Base-by-base conservation (phyloP, 169 alveolate genomes). In the Babesia bigemina region DNA sequence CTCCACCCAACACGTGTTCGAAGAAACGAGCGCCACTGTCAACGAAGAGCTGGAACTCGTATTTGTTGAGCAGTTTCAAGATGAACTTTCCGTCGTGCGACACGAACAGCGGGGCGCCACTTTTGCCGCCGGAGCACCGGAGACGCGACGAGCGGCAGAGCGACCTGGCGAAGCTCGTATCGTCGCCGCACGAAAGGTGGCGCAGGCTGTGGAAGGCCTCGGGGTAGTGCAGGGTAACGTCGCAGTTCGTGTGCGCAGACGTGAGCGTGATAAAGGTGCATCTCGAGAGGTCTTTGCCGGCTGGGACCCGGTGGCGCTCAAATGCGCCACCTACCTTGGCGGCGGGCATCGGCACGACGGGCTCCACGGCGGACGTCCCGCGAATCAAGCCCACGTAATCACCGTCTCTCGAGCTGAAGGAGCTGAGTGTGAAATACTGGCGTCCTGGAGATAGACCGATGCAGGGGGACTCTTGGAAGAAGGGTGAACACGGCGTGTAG, bases 51-150 rank as follows among this genome's bases (percentile, higher is more conserved):
- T 61, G 63, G 22, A 83, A 70, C 49, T 83, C 90, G 26, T 83
- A 53, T 44, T 49, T 73, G 56, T 83, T 83, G 36, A 83, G 62
- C 48, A 74, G 53, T 59, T 83, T 83, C n/a, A 83, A 4, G 48
- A 76, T 53, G 49, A 36, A 75, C 45, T 74, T 83, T 19, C 86
- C 86, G 55, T 83, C 90, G 29, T 75, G 65, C n/a, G 90, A 65
- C 21, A 75, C 63, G 49, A 58, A 83, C 26, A 83, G 45, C 3
- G 86, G 86, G 17, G 90, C 78, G 11, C 90, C 90, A 26, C 90
- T 83, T 63, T 83, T 83, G 13, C 86, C 86, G 22, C 90, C 86
- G 24, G 76, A 65, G 33, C 66, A 61, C 19, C 57, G 62, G 26
- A 74, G 48, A 12, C 86, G 44, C 45, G 75, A 49, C 9, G 79